Percentiles rank a stretch among this genome's conserved stretches.
Evolutionary conservation across 352 stramenopile genomes (phyloP).

Genomic region (Globisporangium viniferum): DNA sequence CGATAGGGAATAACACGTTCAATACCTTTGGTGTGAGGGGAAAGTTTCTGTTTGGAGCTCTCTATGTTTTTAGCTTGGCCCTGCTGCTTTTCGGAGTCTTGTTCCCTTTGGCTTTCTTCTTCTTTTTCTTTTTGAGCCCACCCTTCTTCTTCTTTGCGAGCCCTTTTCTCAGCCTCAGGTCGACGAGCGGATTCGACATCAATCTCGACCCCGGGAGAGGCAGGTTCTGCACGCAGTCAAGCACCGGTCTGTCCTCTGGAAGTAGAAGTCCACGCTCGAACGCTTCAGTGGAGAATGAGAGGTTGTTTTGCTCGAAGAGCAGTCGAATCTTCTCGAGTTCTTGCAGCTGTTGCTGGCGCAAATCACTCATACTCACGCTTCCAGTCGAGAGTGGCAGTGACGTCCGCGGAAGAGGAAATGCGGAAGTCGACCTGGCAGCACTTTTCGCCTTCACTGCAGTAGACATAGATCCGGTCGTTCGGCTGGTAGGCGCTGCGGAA

Average conservation of each 20-base stretch:
- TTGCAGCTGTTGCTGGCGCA: constrained; percentile 48
- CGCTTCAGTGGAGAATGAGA: constrained; percentile 30
- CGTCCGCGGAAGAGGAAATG: not conserved
- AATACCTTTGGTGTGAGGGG: not conserved
- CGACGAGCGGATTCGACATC: constrained; percentile 40
- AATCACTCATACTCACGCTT: constrained; percentile 48
- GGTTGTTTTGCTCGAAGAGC: constrained; percentile 52
- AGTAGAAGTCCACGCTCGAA: constrained; percentile 60
- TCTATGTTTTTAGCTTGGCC: constrained; percentile 10
- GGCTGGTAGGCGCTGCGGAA: not conserved
- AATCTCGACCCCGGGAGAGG: constrained; percentile 47
- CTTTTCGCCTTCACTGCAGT: not conserved
- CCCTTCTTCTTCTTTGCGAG: constrained; percentile 36
- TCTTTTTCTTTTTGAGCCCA: constrained; percentile 33
- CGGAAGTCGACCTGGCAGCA: constrained; percentile 3
- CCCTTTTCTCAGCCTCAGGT: constrained; percentile 31
- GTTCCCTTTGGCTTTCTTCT: constrained; percentile 27
- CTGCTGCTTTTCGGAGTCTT: constrained; percentile 25
- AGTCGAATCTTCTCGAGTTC: constrained; percentile 66
- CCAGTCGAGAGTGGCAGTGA: constrained; percentile 2
- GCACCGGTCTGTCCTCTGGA: constrained; percentile 47
- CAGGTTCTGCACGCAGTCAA: constrained; percentile 51
- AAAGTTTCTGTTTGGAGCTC: not conserved
- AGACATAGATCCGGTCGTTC: not conserved
- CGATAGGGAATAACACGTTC: not conserved